Evolutionary conservation across 495 filamentous ascomycete genomes (phyloP).

Genomic region (Aeminium ludgeri): DNA sequence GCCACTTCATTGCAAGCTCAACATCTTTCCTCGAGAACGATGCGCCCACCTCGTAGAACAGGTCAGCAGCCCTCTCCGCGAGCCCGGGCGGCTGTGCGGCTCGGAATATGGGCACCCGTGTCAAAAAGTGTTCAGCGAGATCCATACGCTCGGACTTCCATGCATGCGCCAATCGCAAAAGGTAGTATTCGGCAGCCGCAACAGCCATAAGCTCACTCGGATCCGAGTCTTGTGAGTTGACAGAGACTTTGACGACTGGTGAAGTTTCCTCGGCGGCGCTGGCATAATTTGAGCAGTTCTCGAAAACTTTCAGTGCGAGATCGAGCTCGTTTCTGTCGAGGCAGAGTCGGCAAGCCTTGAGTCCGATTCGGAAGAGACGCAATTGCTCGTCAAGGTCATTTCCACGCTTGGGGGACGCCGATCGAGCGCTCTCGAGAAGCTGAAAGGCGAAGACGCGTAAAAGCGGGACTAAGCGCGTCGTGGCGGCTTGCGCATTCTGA

Average conservation of each 20-base stretch:
- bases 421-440: slow-evolving; percentile 46
- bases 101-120: slow-evolving; percentile 26
- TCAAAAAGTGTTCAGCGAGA: slow-evolving; percentile 61
- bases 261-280: slow-evolving; percentile 31
- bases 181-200: slow-evolving; percentile 49
- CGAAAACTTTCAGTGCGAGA: slow-evolving; percentile 40
- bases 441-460: slow-evolving; percentile 52
- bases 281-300: slow-evolving; percentile 47
- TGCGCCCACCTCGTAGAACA: slow-evolving; percentile 56
- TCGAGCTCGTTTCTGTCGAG: slow-evolving; percentile 40
- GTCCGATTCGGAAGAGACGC: slow-evolving; percentile 45
- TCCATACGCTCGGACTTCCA: slow-evolving; percentile 55
- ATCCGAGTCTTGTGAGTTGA: slow-evolving; percentile 18
- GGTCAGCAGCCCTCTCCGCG: slow-evolving; percentile 51
- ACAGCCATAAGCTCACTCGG: slow-evolving; percentile 17
- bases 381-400: slow-evolving; percentile 20
- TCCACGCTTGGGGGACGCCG: slow-evolving; percentile 25
- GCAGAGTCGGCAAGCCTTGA: slow-evolving; percentile 50
- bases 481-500: slow-evolving; percentile 1
- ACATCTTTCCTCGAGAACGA: slow-evolving; percentile 35
- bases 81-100: slow-evolving; percentile 27
- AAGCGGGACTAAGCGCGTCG: slow-evolving; percentile 13
- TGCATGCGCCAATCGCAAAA: slow-evolving; percentile 43
- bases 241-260: slow-evolving; percentile 7
- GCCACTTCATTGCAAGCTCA: slow-evolving; percentile 47